phyloP scores from a whole-genome alignment of 306 rosid species.

The Cucurbita moschata region DNA sequence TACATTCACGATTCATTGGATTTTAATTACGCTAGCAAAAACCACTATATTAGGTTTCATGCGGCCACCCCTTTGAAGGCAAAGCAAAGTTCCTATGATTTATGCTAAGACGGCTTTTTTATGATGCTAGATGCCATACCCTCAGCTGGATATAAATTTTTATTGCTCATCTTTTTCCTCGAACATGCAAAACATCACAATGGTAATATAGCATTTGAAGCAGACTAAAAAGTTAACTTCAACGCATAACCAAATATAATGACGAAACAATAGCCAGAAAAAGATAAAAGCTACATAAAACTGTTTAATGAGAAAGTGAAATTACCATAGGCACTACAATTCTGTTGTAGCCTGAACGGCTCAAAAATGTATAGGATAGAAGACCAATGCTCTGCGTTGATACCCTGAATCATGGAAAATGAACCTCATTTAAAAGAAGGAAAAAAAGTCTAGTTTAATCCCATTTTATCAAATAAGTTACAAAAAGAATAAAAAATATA shows the following conservation, averaged over 20 bases:
- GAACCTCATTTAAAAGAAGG: constrained; percentile 6
- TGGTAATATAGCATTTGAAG: not conserved
- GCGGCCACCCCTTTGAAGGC: not conserved
- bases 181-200: not conserved
- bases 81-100: not conserved
- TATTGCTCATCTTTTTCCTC: not conserved
- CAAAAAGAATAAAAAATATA: not conserved
- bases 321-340: constrained; percentile 94
- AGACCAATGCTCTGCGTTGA: constrained; percentile 88
- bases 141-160: not conserved
- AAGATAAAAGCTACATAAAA: not conserved
- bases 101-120: not conserved
- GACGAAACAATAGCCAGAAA: not conserved
- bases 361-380: constrained; percentile 78
- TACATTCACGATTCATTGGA: not conserved
- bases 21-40: not conserved
- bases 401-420: constrained; percentile 31
- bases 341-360: constrained; percentile 48
- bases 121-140: not conserved
- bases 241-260: not conserved
- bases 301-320: constrained; percentile 9
- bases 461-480: not conserved
- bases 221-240: not conserved
- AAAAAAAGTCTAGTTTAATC: not conserved
- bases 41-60: not conserved